Conservation (phyloP, 1,284 basidiomycete genomes). For the Naganishia liquefaciens region DNA sequence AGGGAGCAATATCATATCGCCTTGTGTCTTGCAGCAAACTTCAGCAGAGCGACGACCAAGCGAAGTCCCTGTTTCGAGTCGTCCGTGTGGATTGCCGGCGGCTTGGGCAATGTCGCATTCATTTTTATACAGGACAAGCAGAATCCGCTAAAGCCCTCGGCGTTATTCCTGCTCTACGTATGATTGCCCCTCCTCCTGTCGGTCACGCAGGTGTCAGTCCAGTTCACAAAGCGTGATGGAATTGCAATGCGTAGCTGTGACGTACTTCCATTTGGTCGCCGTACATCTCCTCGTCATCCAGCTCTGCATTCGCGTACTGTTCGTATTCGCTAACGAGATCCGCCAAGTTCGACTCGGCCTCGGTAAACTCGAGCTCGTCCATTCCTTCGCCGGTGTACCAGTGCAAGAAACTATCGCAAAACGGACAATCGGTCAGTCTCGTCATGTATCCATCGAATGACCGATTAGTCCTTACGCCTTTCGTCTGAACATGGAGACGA, state of each 20-base stretch:
- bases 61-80: constrained; percentile 25
- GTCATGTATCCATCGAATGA: constrained; percentile 59
- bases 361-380: constrained; percentile 97
- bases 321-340: constrained; percentile 52
- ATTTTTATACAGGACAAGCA: constrained; percentile 14
- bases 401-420: constrained; percentile 71
- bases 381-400: constrained; percentile 99
- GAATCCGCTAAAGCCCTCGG: background rate
- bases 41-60: background rate
- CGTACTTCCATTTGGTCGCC: constrained; percentile 30
- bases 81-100: constrained; percentile 11
- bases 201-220: background rate
- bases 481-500: constrained; percentile 97
- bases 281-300: constrained; percentile 33
- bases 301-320: constrained; percentile 30
- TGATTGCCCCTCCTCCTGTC: constrained; percentile 27
- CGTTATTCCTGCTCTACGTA: constrained; percentile 23
- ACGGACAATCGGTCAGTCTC: background rate
- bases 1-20: constrained; percentile 22
- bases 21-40: background rate
- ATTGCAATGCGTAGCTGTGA: background rate
- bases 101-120: background rate
- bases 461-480: constrained; percentile 68
- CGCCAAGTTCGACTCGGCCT: constrained; percentile 56
- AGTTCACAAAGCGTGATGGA: background rate